Conservation (phyloP, 148 eudicot genomes). For the Chenopodium album region DNA sequence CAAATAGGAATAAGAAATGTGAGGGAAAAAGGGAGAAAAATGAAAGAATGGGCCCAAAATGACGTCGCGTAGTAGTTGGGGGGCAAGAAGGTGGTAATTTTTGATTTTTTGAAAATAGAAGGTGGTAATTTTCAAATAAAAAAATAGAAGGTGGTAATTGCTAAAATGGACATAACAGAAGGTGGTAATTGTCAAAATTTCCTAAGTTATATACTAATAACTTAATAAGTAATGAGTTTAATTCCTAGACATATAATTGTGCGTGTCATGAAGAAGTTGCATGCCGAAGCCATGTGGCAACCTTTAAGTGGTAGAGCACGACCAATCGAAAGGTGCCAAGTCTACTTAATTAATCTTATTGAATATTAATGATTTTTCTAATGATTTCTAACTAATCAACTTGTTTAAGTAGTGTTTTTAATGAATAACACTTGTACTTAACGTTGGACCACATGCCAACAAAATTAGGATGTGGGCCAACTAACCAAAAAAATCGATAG, state of each 20-base stretch:
- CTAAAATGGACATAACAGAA: too few relatives aligned
- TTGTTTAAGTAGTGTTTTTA: not conserved
- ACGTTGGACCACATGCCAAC: constrained; percentile 12
- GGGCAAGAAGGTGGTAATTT: too few relatives aligned
- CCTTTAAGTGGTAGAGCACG: constrained; percentile 25
- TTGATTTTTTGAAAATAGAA: too few relatives aligned
- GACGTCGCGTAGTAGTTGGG: too few relatives aligned
- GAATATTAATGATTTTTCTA: not conserved
- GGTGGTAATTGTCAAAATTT: too few relatives aligned
- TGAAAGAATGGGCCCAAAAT: too few relatives aligned
- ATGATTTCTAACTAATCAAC: not conserved
- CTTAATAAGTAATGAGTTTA: not conserved
- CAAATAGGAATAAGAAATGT: too few relatives aligned
- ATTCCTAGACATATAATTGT: constrained; percentile 6
- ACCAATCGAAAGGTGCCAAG: constrained; percentile 3
- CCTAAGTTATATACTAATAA: not conserved
- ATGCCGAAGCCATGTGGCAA: constrained; percentile 25
- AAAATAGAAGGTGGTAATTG: too few relatives aligned
- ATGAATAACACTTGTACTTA: not conserved
- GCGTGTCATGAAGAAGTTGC: constrained; percentile 28
- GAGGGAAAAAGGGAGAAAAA: too few relatives aligned
- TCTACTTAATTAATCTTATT: constrained; percentile 9
- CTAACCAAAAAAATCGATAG: not conserved
- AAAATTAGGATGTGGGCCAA: not conserved
- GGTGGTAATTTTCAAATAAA: too few relatives aligned